Base-by-base conservation (phyloP, 2,329 filamentous ascomycete species). In the Magnaporthiopsis rhizophila region DNA sequence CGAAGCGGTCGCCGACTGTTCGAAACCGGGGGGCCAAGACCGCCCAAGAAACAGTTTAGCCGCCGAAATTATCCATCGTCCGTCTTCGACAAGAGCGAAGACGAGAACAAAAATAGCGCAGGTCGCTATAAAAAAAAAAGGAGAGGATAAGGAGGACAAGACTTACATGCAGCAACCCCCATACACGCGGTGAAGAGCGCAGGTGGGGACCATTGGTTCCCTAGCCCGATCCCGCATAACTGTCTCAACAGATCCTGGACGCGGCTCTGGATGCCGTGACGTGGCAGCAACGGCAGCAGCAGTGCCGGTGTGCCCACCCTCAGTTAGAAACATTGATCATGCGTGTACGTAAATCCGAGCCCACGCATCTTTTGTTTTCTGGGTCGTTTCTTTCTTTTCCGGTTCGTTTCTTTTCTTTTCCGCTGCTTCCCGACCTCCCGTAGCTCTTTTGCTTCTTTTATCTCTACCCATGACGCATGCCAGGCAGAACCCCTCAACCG, bases 161-260 rank as follows among this genome's bases (percentile, higher is more conserved):
- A 74, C 76, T 72, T 72, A 83, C 79, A 84, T 70, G 79, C 80
- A 64, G 79, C 79, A 67, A 85, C 83, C 2, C 81, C 82, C 78
- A 85, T 82, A 24, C 78, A 83, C 0, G 81, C 80, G 1, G 81
- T 83, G 65, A 86, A 84, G 73, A 85, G 79, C 58, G 79, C 79
- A 0, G 85, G 84, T 32, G 84, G 81, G 1, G 80, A 83, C 71
- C 78, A 79, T 56, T 80, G 76, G 69, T 87, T 87, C 34, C 80
- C 81, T 13, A 83, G 71, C 0, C 83, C 84, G 50, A 86, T 86
- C 1, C 86, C 86, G 68, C 85, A 87, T 2, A 88, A 73, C 30
- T 79, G 74, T 21, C 82, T 75, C 2, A 88, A 78, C 36, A 83
- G 75, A 21, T 71, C 66, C 64, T 80, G 74, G 9, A 84, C 79